These are phyloP conservation scores for Guyanaporus albipodus DNA, from an alignment of 768 basidiomycete genomes.

Conservation along the genomic window DNA sequence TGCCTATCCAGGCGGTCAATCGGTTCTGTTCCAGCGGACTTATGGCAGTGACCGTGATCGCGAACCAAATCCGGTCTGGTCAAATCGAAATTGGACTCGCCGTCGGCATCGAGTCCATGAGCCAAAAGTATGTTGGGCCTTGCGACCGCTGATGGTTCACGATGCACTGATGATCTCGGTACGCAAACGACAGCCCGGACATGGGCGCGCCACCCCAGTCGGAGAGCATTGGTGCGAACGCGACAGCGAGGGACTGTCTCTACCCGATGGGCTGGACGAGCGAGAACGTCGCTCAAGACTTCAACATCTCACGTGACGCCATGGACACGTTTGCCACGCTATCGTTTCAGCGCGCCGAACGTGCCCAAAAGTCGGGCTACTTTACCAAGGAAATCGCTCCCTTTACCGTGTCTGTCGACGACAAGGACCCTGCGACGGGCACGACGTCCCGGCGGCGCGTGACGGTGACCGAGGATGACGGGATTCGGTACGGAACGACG, in stretches of 20 bases:
- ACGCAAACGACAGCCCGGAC: conserved; percentile 47
- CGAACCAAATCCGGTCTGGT: conserved; percentile 72
- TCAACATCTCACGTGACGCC: conserved; percentile 63
- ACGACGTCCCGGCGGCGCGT: conserved; percentile 41
- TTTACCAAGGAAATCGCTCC: conserved; percentile 74
- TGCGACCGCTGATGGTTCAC: no score
- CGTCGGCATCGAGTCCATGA: conserved; percentile 87
- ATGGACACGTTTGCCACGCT: conserved; percentile 72
- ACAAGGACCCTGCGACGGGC: conserved; percentile 56
- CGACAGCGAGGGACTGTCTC: conserved; percentile 55
- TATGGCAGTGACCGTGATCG: conserved; percentile 76
- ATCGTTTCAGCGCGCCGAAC: conserved; percentile 78
- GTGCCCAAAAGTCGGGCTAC: conserved; percentile 61
- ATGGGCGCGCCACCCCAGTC: conserved; percentile 56
- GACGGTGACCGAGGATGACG: conserved; percentile 68
- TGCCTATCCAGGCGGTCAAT: conserved; percentile 72
- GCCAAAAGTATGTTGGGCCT: conserved; percentile 52
- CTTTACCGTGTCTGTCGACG: conserved; percentile 60
- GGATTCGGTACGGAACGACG: conserved; percentile 73
- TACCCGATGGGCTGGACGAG: conserved; percentile 89
- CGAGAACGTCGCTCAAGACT: conserved; percentile 80
- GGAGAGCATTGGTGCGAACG: conserved; percentile 54
- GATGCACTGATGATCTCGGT: neutral
- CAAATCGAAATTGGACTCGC: conserved; percentile 80
- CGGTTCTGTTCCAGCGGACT: conserved; percentile 82